A percentile compares a stretch with the other conserved stretches of the same genome.
These are phyloP conservation scores for Thielaviopsis euricoi DNA, from an alignment of 2,329 filamentous ascomycete species.

Conservation along the genomic window DNA sequence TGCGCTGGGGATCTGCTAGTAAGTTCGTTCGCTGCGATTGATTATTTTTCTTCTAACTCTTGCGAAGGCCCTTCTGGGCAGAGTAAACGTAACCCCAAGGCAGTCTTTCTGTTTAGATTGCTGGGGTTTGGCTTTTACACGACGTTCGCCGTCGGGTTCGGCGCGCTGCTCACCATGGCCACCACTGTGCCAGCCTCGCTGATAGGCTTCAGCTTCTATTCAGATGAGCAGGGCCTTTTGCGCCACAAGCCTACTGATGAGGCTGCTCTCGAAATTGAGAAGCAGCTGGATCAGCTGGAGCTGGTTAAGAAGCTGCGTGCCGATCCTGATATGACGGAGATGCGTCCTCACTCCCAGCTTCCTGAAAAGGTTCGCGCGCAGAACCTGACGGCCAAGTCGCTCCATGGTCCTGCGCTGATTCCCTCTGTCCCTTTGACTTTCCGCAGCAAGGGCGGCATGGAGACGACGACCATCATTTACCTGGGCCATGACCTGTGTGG, in stretches of 20 bases:
- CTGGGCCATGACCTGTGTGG: constrained; percentile 68
- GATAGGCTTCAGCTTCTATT: constrained; percentile 19
- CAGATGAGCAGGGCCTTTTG: constrained; percentile 54
- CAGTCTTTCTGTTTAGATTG: background rate
- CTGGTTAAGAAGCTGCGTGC: constrained; percentile 52
- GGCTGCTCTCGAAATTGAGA: constrained; percentile 44
- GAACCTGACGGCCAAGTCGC: constrained; percentile 67
- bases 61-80: background rate
- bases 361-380: constrained; percentile 51
- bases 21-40: background rate
- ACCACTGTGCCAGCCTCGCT: constrained; percentile 11
- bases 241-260: constrained; percentile 45
- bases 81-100: constrained; percentile 4
- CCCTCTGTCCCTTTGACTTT: constrained; percentile 70
- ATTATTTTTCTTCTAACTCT: background rate
- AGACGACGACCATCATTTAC: constrained; percentile 51
- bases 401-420: constrained; percentile 60
- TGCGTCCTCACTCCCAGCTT: constrained; percentile 76
- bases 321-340: constrained; percentile 52
- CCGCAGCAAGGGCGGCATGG: constrained; percentile 51
- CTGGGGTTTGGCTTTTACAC: constrained; percentile 7
- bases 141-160: constrained; percentile 4
- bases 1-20: constrained; percentile 7
- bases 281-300: constrained; percentile 59
- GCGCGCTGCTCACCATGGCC: constrained; percentile 7